Base-by-base conservation (phyloP, 768 basidiomycete genomes). In the Dendrothele bispora region DNA sequence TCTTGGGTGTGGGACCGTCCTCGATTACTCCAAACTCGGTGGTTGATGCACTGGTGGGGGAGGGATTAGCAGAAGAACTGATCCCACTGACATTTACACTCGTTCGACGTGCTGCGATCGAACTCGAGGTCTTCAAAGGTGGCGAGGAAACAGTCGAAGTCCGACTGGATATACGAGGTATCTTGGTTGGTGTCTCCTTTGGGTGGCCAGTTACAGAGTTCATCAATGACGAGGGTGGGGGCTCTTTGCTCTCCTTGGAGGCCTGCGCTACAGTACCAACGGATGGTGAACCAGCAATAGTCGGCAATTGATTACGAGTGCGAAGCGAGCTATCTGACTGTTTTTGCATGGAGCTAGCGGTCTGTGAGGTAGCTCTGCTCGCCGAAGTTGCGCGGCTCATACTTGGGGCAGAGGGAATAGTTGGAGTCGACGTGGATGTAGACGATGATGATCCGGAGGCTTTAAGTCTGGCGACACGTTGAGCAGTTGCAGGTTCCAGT, bases 261-360 rank as follows among this genome's bases (percentile, higher is more conserved):
- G 64, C 72, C 53, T 73, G 74, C 12, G 71, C 70, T 35, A 74
- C 78, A 25, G 80, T 81, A 39, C 84, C 87, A 39, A 92, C 88
- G 11, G 93, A 95, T 4, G 94, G 94, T 3, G 93, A 95, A 26
- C 94, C 94, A 25, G 93, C 91, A 47, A 95, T 95, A 10, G 94
- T 94, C 7, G 92, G 93, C 8, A 95, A 70, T 55, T 85, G 82
- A 60, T 82, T 80, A 51, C 88, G 83, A 43, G 58, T 60, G 18
- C 91, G 85, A 43, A 91, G 77, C 25, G 91, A 91, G 5, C 82
- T 71, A 61, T 93, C 91, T 11, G 91, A 90, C 49, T 86, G 86
- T 61, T 91, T 91, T 62, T 89, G 88, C 83, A 91, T 79, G 2
- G 90, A 91, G 60, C 87, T 91, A 50, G 82, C 80, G 24, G 91